Evolutionary conservation across 768 basidiomycete genomes (phyloP).

Genomic region (Sporobolomyces roseus): DNA sequence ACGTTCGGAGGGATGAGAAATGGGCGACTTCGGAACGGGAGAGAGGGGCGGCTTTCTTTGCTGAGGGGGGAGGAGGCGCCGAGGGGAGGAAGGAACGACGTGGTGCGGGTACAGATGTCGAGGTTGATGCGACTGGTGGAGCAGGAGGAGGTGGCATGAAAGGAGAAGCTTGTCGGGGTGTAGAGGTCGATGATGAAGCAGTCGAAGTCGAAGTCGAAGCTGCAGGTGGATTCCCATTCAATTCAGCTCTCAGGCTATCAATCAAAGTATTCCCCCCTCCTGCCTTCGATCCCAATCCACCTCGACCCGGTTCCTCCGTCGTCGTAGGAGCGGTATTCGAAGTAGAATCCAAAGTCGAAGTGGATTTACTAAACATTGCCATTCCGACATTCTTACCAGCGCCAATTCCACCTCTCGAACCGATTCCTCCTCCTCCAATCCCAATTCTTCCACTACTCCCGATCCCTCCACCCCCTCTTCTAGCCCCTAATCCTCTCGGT

Average conservation of each 20-base stretch:
- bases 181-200: neutral
- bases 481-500: slow-evolving; percentile 25
- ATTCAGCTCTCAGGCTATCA: slow-evolving; percentile 23
- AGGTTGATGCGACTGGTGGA: too few relatives aligned
- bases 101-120: slow-evolving; percentile 39
- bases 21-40: slow-evolving; percentile 68
- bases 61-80: slow-evolving; percentile 47
- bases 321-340: neutral
- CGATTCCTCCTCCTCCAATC: slow-evolving; percentile 11
- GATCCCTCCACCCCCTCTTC: slow-evolving; percentile 47
- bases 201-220: neutral
- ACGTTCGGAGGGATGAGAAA: slow-evolving; percentile 65
- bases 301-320: too few relatives aligned
- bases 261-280: too few relatives aligned
- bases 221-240: neutral
- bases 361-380: slow-evolving; percentile 13
- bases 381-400: slow-evolving; percentile 23
- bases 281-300: slow-evolving; percentile 21
- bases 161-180: neutral
- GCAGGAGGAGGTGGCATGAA: slow-evolving; percentile 16
- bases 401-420: slow-evolving; percentile 11
- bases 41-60: slow-evolving; percentile 50
- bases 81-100: slow-evolving; percentile 58
- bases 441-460: too few relatives aligned
- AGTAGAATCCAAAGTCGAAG: neutral